Percentiles rank a stretch among this genome's conserved stretches.
Evolutionary conservation across 805 yeast genomes (phyloP).

Genomic region (Ogataea ganodermae): DNA sequence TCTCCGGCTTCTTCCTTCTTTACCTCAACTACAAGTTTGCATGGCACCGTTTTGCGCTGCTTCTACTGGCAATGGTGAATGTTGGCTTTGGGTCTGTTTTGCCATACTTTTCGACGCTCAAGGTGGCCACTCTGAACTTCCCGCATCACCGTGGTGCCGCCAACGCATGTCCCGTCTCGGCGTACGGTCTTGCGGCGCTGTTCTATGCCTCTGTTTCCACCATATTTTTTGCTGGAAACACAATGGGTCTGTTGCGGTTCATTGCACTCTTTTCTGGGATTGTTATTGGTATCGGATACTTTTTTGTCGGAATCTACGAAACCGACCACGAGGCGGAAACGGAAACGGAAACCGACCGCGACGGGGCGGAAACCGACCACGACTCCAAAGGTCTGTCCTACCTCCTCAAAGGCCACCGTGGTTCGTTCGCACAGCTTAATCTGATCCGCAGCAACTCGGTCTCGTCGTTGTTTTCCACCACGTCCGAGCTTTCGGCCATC

Average conservation of each 20-base stretch:
- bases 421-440: conserved; percentile 38
- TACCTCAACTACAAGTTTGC: conserved; percentile 46
- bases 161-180: conserved; percentile 65
- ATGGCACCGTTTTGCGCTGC: conserved; percentile 40
- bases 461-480: conserved; percentile 34
- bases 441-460: conserved; percentile 28
- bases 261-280: conserved; percentile 55
- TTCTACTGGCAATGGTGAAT: conserved; percentile 50
- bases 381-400: conserved; percentile 27
- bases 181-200: conserved; percentile 72
- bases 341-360: conserved; percentile 14
- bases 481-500: conserved; percentile 30
- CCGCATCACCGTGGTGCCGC: conserved; percentile 73
- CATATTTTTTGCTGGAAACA: conserved; percentile 49
- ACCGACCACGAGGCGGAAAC: conserved; percentile 34
- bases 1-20: conserved; percentile 55
- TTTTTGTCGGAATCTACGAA: conserved; percentile 42
- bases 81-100: conserved; percentile 69
- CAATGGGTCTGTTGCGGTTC: conserved; percentile 57
- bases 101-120: conserved; percentile 60
- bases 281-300: conserved; percentile 44
- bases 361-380: conserved; percentile 19
- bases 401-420: conserved; percentile 37
- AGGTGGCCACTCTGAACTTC: conserved; percentile 62
- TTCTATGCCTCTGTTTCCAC: conserved; percentile 62